Percentiles rank a stretch among this genome's conserved stretches.
Conservation (phyloP, 192 early-diverging fungal genomes). For the Backusella parvicylindrica region DNA sequence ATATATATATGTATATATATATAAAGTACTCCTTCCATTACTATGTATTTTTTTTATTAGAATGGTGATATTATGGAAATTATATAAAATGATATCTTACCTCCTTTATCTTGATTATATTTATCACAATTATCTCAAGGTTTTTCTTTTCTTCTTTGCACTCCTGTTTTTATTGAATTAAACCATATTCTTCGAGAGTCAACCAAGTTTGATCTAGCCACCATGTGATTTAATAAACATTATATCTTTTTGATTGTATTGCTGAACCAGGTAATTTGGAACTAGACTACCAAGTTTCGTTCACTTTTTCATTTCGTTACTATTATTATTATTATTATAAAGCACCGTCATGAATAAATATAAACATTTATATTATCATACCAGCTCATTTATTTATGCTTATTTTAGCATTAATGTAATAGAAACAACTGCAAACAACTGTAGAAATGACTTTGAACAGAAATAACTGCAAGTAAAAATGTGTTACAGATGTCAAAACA, state of each 20-base stretch:
- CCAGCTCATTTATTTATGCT: neutral
- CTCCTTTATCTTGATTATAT: neutral
- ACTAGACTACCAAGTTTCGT: neutral
- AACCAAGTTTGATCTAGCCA: neutral
- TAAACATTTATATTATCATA: neutral
- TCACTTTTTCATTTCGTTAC: neutral
- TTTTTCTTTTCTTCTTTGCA: neutral
- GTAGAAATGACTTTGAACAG: neutral
- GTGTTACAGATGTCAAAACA: neutral
- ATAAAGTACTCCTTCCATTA: neutral
- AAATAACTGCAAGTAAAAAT: neutral
- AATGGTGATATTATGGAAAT: neutral
- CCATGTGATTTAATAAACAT: conserved; percentile 2
- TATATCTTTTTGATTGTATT: neutral
- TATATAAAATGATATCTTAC: neutral
- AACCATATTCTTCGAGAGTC: conserved; percentile 1
- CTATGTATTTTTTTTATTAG: neutral
- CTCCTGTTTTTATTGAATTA: conserved; percentile 3
- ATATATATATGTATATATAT: too few species aligned
- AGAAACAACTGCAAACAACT: neutral
- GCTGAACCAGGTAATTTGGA: neutral
- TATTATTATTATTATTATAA: neutral
- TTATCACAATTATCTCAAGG: neutral
- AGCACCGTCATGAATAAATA: neutral
- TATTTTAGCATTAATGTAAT: neutral